phyloP scores from a whole-genome alignment of 2,329 filamentous ascomycete species.

The Fusarium pseudocircinatum region DNA sequence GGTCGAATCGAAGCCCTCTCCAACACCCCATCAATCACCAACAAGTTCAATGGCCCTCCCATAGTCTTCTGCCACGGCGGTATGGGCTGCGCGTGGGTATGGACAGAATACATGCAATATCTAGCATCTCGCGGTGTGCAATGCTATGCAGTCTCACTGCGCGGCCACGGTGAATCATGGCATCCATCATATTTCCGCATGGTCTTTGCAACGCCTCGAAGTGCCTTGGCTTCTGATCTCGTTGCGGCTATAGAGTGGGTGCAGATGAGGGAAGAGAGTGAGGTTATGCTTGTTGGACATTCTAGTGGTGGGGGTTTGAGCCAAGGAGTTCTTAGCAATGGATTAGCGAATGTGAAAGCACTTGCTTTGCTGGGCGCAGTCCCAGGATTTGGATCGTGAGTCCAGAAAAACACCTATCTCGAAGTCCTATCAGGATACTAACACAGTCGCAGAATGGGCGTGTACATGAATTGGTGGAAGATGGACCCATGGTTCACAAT shows the following conservation, averaged over 20 bases:
- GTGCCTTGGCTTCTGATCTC: slow-evolving; percentile 56
- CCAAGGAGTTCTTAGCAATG: slow-evolving; percentile 58
- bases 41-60: slow-evolving; percentile 41
- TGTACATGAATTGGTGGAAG: slow-evolving; percentile 58
- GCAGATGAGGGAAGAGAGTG: slow-evolving; percentile 35
- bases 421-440: background rate
- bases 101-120: slow-evolving; percentile 61
- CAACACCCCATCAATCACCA: slow-evolving; percentile 45
- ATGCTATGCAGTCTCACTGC: slow-evolving; percentile 62
- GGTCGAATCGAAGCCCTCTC: slow-evolving; percentile 61
- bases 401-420: background rate
- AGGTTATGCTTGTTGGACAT: slow-evolving; percentile 60
- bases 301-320: slow-evolving; percentile 61
- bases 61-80: slow-evolving; percentile 65
- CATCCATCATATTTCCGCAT: slow-evolving; percentile 59
- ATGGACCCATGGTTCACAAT: slow-evolving; percentile 60
- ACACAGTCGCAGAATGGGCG: slow-evolving; percentile 49
- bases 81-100: slow-evolving; percentile 63
- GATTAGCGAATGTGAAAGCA: slow-evolving; percentile 52
- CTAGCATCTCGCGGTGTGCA: slow-evolving; percentile 56
- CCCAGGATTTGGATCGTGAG: slow-evolving; percentile 53
- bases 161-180: slow-evolving; percentile 64
- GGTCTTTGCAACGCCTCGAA: slow-evolving; percentile 56
- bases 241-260: slow-evolving; percentile 54
- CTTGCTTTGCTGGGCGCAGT: slow-evolving; percentile 59